Percentiles rank a stretch among this genome's conserved stretches.
Evolutionary conservation across 129 eudicot species (phyloP).

Genomic region (Artemisia argyi): DNA sequence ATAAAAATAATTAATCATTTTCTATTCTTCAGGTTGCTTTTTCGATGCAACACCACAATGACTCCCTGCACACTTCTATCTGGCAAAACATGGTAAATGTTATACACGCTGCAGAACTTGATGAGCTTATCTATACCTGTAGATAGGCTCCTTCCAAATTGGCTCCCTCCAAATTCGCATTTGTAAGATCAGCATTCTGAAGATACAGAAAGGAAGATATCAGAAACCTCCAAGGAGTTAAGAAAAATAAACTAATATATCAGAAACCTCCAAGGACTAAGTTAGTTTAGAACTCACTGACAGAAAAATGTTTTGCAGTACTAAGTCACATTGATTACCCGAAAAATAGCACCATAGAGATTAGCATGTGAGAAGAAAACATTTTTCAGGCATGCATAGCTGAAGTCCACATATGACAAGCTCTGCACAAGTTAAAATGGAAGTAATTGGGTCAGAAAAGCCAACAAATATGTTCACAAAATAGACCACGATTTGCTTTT

Average conservation of each 20-base stretch:
- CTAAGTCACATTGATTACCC: slow-evolving; percentile 40
- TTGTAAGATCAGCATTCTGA: slow-evolving; percentile 91
- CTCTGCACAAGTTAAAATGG: slow-evolving; percentile 57
- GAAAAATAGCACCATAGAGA: slow-evolving; percentile 86
- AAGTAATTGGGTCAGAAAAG: background rate
- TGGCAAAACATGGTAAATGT: too few species aligned
- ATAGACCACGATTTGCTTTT: background rate
- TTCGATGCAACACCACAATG: too few species aligned
- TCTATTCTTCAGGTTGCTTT: too few species aligned
- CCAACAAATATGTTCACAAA: background rate
- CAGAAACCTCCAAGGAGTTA: background rate
- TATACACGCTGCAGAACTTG: background rate
- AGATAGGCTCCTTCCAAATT: slow-evolving; percentile 94
- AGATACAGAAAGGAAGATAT: slow-evolving; percentile 7
- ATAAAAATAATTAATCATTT: too few species aligned
- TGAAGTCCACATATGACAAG: slow-evolving; percentile 87
- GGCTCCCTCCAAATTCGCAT: slow-evolving; percentile 92
- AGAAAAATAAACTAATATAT: background rate
- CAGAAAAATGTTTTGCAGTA: too few species aligned
- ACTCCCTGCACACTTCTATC: too few species aligned
- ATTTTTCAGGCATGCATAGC: slow-evolving; percentile 76
- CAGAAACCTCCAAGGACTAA: background rate
- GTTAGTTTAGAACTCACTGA: too few species aligned
- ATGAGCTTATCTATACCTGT: slow-evolving; percentile 47
- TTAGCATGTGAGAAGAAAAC: slow-evolving; percentile 96